A percentile compares a stretch with the other conserved stretches of the same genome.
These are phyloP conservation scores for Diutina catenulata DNA, from an alignment of 1,139 yeast genomes.

Conservation along the genomic window DNA sequence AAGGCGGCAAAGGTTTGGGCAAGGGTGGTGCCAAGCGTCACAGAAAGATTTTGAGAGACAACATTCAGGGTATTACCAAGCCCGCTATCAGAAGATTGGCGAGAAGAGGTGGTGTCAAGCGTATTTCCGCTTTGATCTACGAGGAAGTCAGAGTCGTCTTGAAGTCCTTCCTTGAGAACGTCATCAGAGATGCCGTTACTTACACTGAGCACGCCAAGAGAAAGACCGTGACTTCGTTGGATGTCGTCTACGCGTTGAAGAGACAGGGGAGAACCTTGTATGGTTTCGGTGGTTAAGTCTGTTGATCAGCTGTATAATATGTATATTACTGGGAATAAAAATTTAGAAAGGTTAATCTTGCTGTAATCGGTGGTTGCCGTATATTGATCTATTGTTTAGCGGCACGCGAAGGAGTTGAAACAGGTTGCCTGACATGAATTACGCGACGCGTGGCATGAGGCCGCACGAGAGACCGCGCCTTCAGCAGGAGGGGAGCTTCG, in stretches of 20 bases:
- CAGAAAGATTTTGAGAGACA: slow-evolving; percentile 98
- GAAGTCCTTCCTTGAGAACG: slow-evolving; percentile 92
- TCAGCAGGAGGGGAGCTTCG: no score
- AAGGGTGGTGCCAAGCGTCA: slow-evolving; percentile 99
- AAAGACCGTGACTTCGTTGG: slow-evolving; percentile 98
- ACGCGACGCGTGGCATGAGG: no score
- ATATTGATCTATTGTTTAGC: no score
- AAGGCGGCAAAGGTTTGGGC: slow-evolving; percentile 99
- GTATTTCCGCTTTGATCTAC: slow-evolving; percentile 97
- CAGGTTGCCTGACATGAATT: no score
- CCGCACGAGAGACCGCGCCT: no score
- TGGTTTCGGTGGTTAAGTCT: slow-evolving; percentile 97
- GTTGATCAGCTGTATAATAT: slow-evolving; percentile 1
- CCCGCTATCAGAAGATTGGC: slow-evolving; percentile 99
- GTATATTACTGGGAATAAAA: slow-evolving; percentile 4
- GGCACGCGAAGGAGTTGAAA: no score
- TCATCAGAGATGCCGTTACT: slow-evolving; percentile 97
- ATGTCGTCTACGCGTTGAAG: slow-evolving; percentile 98
- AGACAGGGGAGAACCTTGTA: slow-evolving; percentile 99
- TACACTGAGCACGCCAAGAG: slow-evolving; percentile 99
- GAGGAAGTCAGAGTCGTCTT: slow-evolving; percentile 98
- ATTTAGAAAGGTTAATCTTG: no score
- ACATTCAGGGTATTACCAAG: slow-evolving; percentile 99
- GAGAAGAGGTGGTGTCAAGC: slow-evolving; percentile 99
- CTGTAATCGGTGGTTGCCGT: no score